These are phyloP conservation scores for Vairimorpha ceranae DNA, from an alignment of 371 early-diverging fungal genomes.

Conservation along the genomic window DNA sequence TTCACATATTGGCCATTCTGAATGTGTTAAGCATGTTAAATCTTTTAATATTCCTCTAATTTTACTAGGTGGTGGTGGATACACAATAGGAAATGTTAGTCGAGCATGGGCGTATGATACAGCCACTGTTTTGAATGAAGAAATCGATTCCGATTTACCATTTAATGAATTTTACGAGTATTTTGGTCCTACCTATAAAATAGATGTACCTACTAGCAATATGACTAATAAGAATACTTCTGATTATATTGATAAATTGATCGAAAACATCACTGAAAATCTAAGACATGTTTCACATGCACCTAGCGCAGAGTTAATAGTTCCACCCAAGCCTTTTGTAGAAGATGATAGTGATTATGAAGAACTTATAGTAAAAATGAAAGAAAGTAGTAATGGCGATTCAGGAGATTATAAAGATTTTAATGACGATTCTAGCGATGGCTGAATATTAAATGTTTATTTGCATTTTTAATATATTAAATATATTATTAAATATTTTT, in stretches of 20 bases:
- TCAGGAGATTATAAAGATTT: conserved; percentile 27
- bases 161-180: conserved; percentile 59
- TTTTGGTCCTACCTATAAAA: conserved; percentile 57
- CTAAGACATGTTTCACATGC: conserved; percentile 76
- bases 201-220: conserved; percentile 68
- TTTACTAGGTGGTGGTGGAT: conserved; percentile 95
- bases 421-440: conserved; percentile 12
- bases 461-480: neutral
- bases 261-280: conserved; percentile 72
- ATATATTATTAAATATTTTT: no score
- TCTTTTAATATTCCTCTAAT: conserved; percentile 80
- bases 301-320: conserved; percentile 90
- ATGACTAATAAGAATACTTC: conserved; percentile 80
- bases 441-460: neutral
- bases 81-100: conserved; percentile 92
- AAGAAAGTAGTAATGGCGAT: conserved; percentile 35
- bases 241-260: conserved; percentile 69
- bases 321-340: conserved; percentile 65
- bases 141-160: conserved; percentile 57
- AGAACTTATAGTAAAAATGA: conserved; percentile 43
- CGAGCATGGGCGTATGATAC: conserved; percentile 74
- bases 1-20: conserved; percentile 71
- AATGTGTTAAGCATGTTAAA: conserved; percentile 82
- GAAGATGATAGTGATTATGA: conserved; percentile 62
- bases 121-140: conserved; percentile 56